Evolutionary conservation across 2,329 filamentous ascomycete species (phyloP), one percentile per base, ranked within the genome.

Genomic region (Hortaea sp.): DNA sequence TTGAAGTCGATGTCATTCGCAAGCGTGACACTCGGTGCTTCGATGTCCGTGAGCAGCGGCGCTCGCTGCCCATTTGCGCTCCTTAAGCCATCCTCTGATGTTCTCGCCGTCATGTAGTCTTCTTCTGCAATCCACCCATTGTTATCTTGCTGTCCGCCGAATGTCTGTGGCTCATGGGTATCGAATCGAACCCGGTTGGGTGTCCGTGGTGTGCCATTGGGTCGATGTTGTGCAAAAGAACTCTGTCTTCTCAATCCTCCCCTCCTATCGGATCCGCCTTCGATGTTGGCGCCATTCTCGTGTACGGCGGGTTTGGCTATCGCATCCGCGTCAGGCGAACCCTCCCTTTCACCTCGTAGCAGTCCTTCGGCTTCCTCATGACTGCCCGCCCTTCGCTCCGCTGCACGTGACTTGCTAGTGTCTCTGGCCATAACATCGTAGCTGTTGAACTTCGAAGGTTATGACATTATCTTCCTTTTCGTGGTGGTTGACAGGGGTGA

Each of bases 11-110:
- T 58, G 46, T 78, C 74, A 55, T 67, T 82, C 69, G 74, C 86
- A 41, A 94, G 69, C 7, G 86, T 81, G 41, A 85, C 76, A 50
- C 84, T 85, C 1, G 89, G 88, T 0, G 86, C 86, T 66, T 92
- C 85, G 52, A 94, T 87, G 52, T 82, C 80, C 6, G 86, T 92
- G 52, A 95, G 74, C 44, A 94, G 75, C 45, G 88, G 88, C 48
- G 78, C 70, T 49, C 74, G 65, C 55, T 79, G 77, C 27, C 70
- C 70, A 58, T 60, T 42, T 66, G 63, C 44, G 41, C 70, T 65
- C 44, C 67, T 57, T 45, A 62, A 55, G 31, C 60, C 56, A 38
- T 66, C 63, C 28, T 56, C 56, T 43, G 58, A 34, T 35, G 55
- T 49, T 44, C 73, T 65, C 28, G 66, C 65, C 34, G 68, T 62